These are phyloP conservation scores for Asterochloris sp. DNA, from an alignment of 139 green algal species.

Conservation along the genomic window DNA sequence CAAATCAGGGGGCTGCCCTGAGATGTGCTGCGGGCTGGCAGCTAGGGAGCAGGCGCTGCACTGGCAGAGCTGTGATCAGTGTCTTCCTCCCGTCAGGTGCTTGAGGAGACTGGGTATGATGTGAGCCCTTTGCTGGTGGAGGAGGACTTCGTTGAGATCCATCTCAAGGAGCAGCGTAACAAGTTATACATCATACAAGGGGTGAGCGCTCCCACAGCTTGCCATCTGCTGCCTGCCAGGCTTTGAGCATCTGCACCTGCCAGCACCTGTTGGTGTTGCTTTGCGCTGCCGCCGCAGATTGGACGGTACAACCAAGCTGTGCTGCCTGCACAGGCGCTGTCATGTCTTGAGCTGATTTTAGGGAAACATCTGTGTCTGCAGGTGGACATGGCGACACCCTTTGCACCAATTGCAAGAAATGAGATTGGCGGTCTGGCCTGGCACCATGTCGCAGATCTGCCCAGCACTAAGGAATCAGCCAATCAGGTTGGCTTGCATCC, in stretches of 20 bases:
- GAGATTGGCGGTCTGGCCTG: conserved; percentile 84
- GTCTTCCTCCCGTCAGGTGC: conserved; percentile 38
- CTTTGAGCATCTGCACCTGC: background rate
- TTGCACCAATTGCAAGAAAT: conserved; percentile 51
- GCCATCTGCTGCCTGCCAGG: no score
- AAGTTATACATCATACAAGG: conserved; percentile 74
- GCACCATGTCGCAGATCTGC: conserved; percentile 63
- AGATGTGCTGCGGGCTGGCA: background rate
- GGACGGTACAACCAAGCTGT: background rate
- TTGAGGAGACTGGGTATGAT: conserved; percentile 80
- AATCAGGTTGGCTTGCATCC: background rate
- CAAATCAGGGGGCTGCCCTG: background rate
- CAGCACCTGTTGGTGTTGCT: background rate
- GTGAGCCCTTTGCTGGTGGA: conserved; percentile 42
- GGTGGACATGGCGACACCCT: conserved; percentile 59
- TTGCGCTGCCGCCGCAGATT: background rate
- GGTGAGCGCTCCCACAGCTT: background rate
- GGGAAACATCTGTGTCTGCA: background rate
- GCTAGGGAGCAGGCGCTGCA: background rate
- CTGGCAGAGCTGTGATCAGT: background rate
- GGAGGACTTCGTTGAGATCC: conserved; percentile 62
- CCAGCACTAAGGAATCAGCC: conserved; percentile 31
- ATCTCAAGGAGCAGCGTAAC: conserved; percentile 51
- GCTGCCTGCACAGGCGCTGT: background rate
- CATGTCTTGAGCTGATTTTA: background rate